Evolutionary conservation across 805 yeast species (phyloP).

Genomic region (Yarrowia porcina): DNA sequence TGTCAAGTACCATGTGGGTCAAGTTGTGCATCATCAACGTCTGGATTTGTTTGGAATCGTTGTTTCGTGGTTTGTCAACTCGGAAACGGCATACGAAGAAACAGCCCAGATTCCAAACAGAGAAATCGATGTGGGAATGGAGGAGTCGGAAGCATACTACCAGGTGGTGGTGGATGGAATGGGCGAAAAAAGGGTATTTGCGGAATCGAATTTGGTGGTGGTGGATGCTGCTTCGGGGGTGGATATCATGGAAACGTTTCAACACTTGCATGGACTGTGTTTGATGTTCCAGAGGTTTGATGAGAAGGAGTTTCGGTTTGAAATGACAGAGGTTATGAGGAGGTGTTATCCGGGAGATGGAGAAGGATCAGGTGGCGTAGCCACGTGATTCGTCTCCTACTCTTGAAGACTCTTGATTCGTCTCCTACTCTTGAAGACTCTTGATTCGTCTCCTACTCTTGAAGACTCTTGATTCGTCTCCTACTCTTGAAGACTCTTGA

Average conservation of each 20-base stretch:
- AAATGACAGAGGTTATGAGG: not conserved
- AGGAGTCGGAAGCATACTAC: conserved; percentile 18
- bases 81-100: conserved; percentile 8
- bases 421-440: too few species aligned
- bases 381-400: too few species aligned
- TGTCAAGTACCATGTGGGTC: not conserved
- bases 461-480: too few species aligned
- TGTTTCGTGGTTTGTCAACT: conserved; percentile 14
- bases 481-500: too few species aligned
- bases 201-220: conserved; percentile 4
- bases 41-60: not conserved
- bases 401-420: too few species aligned
- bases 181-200: conserved; percentile 17
- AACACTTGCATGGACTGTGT: conserved; percentile 3
- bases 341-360: conserved; percentile 4
- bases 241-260: not conserved
- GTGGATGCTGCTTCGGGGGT: not conserved
- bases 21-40: not conserved
- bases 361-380: not conserved
- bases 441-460: too few species aligned
- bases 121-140: conserved; percentile 9
- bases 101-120: conserved; percentile 12
- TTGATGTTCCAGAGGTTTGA: not conserved
- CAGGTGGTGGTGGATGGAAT: conserved; percentile 18
- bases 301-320: not conserved